phyloP scores from a whole-genome alignment of 2,329 filamentous ascomycete genomes.

The Fusarium verrucosum region DNA sequence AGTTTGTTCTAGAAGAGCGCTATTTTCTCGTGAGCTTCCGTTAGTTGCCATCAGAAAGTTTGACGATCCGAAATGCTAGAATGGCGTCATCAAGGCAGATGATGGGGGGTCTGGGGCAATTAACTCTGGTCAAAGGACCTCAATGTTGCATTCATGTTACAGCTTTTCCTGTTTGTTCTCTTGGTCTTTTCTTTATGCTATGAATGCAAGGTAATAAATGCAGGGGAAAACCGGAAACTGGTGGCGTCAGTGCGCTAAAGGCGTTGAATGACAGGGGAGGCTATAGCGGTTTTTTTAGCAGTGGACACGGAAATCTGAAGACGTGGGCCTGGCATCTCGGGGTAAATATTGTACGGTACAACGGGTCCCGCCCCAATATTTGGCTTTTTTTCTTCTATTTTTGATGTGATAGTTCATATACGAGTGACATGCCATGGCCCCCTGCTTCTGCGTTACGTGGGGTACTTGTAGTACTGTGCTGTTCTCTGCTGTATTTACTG shows the following conservation, averaged over 20 bases:
- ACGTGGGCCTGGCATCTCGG: neutral
- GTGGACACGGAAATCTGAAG: neutral
- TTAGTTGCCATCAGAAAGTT: neutral
- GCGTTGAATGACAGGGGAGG: slow-evolving; percentile 12
- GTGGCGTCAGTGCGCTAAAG: slow-evolving; percentile 26
- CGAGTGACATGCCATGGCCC: slow-evolving; percentile 8
- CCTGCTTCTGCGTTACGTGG: neutral
- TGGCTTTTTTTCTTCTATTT: slow-evolving; percentile 11
- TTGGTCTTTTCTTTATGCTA: neutral
- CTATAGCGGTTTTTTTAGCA: slow-evolving; percentile 7
- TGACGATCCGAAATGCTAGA: neutral
- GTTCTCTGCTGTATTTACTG: slow-evolving; percentile 2
- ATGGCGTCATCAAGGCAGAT: slow-evolving; percentile 19
- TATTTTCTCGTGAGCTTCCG: slow-evolving; percentile 5
- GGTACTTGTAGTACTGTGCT: slow-evolving; percentile 5
- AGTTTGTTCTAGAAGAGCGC: slow-evolving; percentile 5
- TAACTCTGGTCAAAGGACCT: neutral
- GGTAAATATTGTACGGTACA: slow-evolving; percentile 5
- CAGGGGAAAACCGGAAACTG: slow-evolving; percentile 23
- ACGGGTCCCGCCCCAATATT: neutral
- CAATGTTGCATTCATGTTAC: neutral
- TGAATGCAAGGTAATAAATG: slow-evolving; percentile 1
- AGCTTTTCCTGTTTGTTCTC: neutral
- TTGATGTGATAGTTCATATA: neutral
- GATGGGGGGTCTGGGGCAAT: slow-evolving; percentile 1